These are phyloP conservation scores for Leishmania turanica DNA, from an alignment of 208 protist genomes.

Conservation along the genomic window DNA sequence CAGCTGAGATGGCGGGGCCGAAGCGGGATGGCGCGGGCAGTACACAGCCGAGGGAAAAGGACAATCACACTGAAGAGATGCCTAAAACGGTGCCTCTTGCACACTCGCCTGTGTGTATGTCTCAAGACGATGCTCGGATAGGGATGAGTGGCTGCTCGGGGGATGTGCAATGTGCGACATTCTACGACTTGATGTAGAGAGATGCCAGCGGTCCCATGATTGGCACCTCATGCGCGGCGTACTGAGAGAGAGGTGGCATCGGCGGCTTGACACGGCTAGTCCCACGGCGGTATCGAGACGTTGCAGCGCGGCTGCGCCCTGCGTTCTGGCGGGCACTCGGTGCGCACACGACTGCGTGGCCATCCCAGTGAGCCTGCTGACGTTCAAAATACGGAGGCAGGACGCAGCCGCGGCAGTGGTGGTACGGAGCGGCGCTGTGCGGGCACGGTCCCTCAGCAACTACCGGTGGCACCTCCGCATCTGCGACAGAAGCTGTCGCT, in stretches of 20 bases:
- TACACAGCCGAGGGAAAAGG: neutral
- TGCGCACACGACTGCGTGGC: slow-evolving; percentile 23
- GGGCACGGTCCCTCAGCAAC: slow-evolving; percentile 8
- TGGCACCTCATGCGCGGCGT: slow-evolving; percentile 48
- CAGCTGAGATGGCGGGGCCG: neutral
- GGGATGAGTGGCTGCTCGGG: neutral
- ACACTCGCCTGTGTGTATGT: neutral
- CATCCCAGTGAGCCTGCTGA: slow-evolving; percentile 18
- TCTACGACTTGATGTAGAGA: slow-evolving; percentile 35
- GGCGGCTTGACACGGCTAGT: slow-evolving; percentile 12
- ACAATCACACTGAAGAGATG: neutral
- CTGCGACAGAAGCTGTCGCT: neutral
- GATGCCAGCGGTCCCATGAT: slow-evolving; percentile 46
- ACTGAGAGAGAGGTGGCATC: slow-evolving; percentile 12
- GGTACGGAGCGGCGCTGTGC: slow-evolving; percentile 17
- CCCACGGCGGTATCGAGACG: slow-evolving; percentile 31
- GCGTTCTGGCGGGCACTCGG: neutral
- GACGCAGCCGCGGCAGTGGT: slow-evolving; percentile 37
- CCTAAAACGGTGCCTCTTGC: neutral
- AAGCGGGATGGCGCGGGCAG: neutral
- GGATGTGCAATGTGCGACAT: neutral
- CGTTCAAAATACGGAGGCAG: slow-evolving; percentile 28
- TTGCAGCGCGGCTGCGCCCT: slow-evolving; percentile 20
- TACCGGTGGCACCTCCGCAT: neutral
- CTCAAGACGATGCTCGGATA: neutral